Base-by-base conservation (phyloP, 495 filamentous ascomycete species). In the Penicillium bovifimosum region DNA sequence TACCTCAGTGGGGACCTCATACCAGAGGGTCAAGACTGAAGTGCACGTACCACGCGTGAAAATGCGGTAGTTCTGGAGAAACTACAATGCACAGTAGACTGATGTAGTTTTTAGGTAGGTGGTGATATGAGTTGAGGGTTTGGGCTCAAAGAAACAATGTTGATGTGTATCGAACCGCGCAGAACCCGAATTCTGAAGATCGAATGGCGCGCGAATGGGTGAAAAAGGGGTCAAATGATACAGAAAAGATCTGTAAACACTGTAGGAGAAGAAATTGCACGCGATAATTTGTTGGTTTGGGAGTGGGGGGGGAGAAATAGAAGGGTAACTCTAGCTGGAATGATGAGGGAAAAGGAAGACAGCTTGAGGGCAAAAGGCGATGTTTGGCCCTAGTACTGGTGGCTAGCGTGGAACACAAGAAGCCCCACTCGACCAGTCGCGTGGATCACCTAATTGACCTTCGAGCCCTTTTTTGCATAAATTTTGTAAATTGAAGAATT, bases 11-110 rank as follows among this genome's bases (percentile, higher is more conserved):
- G 72, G 64, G 64, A 66, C 47, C 47, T 57, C 66, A 72, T 72
- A 68, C 66, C 69, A 54, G 60, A 71, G 62, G 53, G 56, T 45
- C 35, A 57, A 63, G 49, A 55, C 61, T 38, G 50, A 59, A 36
- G 56, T 68, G 60, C 61, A 73, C 71, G 68, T 73, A 74, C 71
- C 69, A 70, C 66, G 64, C 66, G 70, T 72, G 66, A 64, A 67
- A 67, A 70, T 66, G 65, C 64, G 59, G 44, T 61, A 54, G 64
- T 47, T 47, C 53, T 40, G 54, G 44, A 63, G 51, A 42, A 53
- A 62, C 53, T 52, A 61, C 45, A 66, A 61, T 61, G 65, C 61
- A n/a, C 64, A 58, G 64, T 44, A 50, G 59, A 40, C 52, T 54
- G 41, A 47, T 50, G 49, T 33, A 48, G 52, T 35, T 34, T 60